Base-by-base conservation (phyloP, 2,329 filamentous ascomycete genomes). In the Exophiala xenobiotica region DNA sequence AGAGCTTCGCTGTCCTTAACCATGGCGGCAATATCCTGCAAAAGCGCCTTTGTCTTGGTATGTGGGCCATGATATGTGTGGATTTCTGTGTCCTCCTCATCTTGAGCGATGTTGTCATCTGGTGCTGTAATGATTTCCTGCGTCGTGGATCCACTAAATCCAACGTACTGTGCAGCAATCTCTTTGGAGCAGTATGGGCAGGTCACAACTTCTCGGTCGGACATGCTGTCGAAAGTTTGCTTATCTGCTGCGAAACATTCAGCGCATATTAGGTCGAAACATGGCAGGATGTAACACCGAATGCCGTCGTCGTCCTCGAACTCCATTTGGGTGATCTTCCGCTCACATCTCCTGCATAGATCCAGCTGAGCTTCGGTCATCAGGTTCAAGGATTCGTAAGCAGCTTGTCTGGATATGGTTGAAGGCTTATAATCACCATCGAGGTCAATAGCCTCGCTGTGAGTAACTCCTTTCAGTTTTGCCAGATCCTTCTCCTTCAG, bases 361-460 rank as follows among this genome's bases (percentile, higher is more conserved):
- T 95, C 88, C 19, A 80, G 81, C 57, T 88, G 87, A 1, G 87
- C 90, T 63, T 96, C 87, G 59, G 85, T 82, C 79, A 96, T 88
- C 41, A 96, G 75, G 27, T 84, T 82, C 58, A 95, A 86, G 74
- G 91, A 89, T 62, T 92, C 87, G 63, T 95, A 95, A 0, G 90
- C 90, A 66, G 90, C 85, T 51, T 81, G 80, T 40, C 86, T 78
- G 5, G 79, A 80, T 18, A 91, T 67, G n/a, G 41, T 75, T 11
- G 75, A 78, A 2, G 77, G 76, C 54, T 75, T 72, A 6, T 85
- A 81, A 4, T 85, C 83, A 35, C 90, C 89, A 54, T 93, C 90
- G 18, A 97, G 78, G 61, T 95, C 88, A 63, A 99, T 95, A 2
- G 93, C 88, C 58, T 89, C 89, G 31, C 89, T 85, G 6, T 83